Conservation (phyloP, 257 asterid species). For the Przewalskia tangutica region DNA sequence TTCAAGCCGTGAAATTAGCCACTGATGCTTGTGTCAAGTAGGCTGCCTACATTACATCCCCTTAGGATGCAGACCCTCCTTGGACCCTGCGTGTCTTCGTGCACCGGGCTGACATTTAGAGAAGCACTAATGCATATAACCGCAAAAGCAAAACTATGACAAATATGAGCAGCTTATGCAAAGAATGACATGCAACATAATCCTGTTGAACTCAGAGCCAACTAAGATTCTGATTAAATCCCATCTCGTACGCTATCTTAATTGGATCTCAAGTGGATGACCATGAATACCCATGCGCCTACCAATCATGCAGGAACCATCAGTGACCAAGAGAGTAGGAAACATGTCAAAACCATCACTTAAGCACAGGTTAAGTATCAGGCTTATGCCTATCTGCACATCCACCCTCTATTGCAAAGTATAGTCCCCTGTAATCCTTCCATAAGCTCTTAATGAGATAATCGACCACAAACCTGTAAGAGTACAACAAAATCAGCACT, state of each 20-base stretch:
- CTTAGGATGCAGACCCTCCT: not conserved
- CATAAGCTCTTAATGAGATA: conserved; percentile 65
- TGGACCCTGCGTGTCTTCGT: not conserved
- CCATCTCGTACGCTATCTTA: conserved; percentile 11
- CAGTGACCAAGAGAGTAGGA: conserved; percentile 71
- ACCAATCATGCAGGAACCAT: conserved; percentile 82
- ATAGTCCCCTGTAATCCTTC: conserved; percentile 66
- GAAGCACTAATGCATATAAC: not conserved
- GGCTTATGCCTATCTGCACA: conserved; percentile 61
- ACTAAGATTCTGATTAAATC: not conserved
- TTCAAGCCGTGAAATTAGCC: not conserved
- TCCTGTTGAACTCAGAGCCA: not conserved
- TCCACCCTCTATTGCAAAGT: conserved; percentile 70
- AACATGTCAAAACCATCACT: conserved; percentile 72
- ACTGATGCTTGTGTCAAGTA: not conserved
- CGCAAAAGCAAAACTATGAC: not conserved
- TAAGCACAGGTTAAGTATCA: conserved; percentile 52
- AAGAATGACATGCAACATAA: not conserved
- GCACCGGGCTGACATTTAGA: not conserved
- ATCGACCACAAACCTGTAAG: conserved; percentile 76
- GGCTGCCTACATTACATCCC: not conserved
- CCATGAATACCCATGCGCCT: conserved; percentile 76
- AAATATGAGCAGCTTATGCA: not conserved
- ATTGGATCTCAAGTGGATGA: conserved; percentile 69
- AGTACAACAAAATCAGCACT: not conserved